Evolutionary conservation across 2,329 filamentous ascomycete genomes (phyloP), one percentile per base, ranked within the genome.

Genomic region (Coleophoma crateriformis): DNA sequence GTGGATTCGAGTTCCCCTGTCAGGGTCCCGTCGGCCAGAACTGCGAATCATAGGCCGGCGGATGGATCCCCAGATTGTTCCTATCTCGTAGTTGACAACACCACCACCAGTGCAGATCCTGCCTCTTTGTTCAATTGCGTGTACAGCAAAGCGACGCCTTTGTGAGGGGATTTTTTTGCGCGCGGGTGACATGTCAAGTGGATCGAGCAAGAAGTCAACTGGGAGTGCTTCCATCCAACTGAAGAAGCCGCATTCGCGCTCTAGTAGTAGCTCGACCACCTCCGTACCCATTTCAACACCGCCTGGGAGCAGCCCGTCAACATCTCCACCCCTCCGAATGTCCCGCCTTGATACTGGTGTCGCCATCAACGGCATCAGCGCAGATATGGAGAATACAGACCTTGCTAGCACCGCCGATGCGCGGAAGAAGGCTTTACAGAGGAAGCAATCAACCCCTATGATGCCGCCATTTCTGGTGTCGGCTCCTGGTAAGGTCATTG

Each of bases 401-500:
- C 43, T 61, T 51, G 62, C 60, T 61, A 55, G 57, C 39, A 42
- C 52, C 7, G 40, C 43, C 33, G 57, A 54, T 48, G 48, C 15
- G 12, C 47, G 46, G 50, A 54, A 45, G 39, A 19, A 43, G 33
- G 22, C 40, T 10, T 7, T 50, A n/a, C 67, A 71, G 45, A 78
- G 81, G 65, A 84, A 81, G 59, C 70, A 74, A 53, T 85, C 81
- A 11, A 81, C 71, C 49, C 82, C 82, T 3, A 81, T 85, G 81
- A 82, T 94, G 71, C 91, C 92, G 40, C 76, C 91, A 53, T 99
- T 99, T 67, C 96, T 99, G 88, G 91, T 97, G 50, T 97, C 94
- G 14, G 92, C 95, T 2, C 94, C 94, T 0, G 95, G 92, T 56
- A 99, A 99, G 68, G 94, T 96, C 64, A 99, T 99, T 67, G 89